A percentile compares a stretch with the other conserved stretches of the same genome.
phyloP scores from a whole-genome alignment of 305 asterid genomes.

The Rubia occidens region DNA sequence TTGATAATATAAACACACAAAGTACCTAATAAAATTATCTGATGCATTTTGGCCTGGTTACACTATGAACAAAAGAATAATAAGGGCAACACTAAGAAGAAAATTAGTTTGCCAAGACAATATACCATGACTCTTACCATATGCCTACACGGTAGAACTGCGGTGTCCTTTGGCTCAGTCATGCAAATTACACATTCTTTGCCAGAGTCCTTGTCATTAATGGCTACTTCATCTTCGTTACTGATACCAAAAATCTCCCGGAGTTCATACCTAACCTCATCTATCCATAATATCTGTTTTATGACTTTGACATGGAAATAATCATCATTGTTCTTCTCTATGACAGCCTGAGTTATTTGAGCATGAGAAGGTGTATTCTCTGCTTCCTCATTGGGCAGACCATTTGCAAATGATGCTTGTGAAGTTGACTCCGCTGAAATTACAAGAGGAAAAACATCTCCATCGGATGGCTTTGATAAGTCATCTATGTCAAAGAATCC shows the following conservation, averaged over 20 bases:
- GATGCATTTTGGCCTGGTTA: background rate
- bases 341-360: constrained; percentile 72
- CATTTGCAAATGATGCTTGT: constrained; percentile 23
- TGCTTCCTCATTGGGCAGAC: constrained; percentile 22
- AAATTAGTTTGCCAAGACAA: background rate
- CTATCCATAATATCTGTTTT: constrained; percentile 69
- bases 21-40: background rate
- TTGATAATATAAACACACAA: background rate
- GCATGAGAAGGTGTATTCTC: constrained; percentile 41
- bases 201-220: constrained; percentile 49
- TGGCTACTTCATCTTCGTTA: constrained; percentile 39
- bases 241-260: constrained; percentile 77
- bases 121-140: constrained; percentile 45
- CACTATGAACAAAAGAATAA: background rate
- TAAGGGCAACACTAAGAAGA: background rate
- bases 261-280: constrained; percentile 72
- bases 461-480: constrained; percentile 57
- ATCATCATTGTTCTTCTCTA: constrained; percentile 42
- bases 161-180: constrained; percentile 80
- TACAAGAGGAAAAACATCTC: constrained; percentile 73
- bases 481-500: constrained; percentile 79
- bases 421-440: constrained; percentile 52
- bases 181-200: constrained; percentile 91
- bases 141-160: constrained; percentile 87
- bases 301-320: constrained; percentile 57